Base-by-base conservation (phyloP, 208 protist species). In the Leishmania amazonensis region DNA sequence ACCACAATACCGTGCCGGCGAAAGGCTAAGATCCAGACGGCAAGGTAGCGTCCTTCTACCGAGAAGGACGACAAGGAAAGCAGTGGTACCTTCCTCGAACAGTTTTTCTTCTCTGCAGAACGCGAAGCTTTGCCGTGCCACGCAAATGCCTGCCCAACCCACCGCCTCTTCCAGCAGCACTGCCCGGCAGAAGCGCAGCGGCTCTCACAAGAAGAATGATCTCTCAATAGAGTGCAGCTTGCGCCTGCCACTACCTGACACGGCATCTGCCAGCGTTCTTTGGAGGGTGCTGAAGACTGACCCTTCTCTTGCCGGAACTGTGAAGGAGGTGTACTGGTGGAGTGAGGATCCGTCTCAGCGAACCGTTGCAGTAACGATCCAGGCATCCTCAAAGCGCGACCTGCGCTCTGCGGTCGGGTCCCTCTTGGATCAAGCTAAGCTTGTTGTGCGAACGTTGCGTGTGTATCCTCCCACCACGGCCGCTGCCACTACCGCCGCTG, bases 371-470 rank as follows among this genome's bases (percentile, higher is more conserved):
- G 83, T 93, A 6, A 83, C 75, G 35, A 54, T 93, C 6, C 64
- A 73, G 65, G 83, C 85, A 13, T 35, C 64, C 19, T 70, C 80
- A 28, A 78, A 85, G 75, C 83, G 85, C n/a, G 75, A 86, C 17
- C 54, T 94, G 75, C 89, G 89, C 31, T 79, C 83, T 35, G 89
- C 87, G 28, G 75, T 94, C 35, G 84, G 83, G 13, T 83, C 88
- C 17, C 76, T 90, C 57, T 58, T 91, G 54, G 87, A 90, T 79
- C 91, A 94, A 70, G 57, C 70, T 7, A 95, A 90, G 77, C 86
- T 95, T 31, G 81, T 91, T 21, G 75, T 91, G 35, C 80, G 91
- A 45, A 93, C 89, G 31, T 76, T 93, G 70, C 79, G 88, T 28
- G 85, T 88, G 13, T 93, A 92, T 54, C 83, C 88, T 21, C 68